A percentile compares a stretch with the other conserved stretches of the same genome.
These are phyloP conservation scores for Talaromyces islandicus DNA, from an alignment of 2,329 filamentous ascomycete genomes.

Conservation along the genomic window DNA sequence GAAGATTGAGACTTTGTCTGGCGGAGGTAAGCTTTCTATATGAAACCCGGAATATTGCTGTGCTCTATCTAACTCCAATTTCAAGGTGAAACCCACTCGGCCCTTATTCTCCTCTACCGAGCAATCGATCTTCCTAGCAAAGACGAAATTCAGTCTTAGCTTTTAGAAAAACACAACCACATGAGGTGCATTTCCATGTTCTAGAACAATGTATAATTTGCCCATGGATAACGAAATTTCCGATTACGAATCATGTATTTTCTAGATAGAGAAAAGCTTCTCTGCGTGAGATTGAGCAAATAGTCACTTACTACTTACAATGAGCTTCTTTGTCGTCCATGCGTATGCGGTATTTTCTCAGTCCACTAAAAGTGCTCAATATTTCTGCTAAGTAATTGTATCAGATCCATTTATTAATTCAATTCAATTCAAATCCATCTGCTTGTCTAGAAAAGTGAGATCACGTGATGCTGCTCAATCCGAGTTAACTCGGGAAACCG, in stretches of 20 bases:
- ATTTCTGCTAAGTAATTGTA: too few species aligned
- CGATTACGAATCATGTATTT: neutral
- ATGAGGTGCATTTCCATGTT: neutral
- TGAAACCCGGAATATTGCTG: neutral
- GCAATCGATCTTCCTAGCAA: slow-evolving; percentile 44
- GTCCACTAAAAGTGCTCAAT: too few species aligned
- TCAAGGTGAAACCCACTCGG: slow-evolving; percentile 45
- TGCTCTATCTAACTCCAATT: neutral
- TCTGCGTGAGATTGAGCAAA: neutral
- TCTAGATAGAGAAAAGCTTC: neutral
- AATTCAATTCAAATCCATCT: too few species aligned
- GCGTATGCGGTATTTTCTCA: neutral
- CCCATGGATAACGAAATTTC: neutral
- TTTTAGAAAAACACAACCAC: neutral
- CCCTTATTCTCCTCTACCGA: slow-evolving; percentile 45
- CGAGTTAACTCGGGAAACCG: neutral
- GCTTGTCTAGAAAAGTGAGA: neutral
- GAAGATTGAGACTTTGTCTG: slow-evolving; percentile 83
- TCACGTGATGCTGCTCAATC: neutral
- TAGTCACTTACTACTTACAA: neutral
- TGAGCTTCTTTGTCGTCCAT: neutral
- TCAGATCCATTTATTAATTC: neutral
- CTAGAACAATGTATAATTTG: neutral
- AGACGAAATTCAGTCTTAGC: slow-evolving; percentile 24
- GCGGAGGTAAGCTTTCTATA: slow-evolving; percentile 60